phyloP scores from a whole-genome alignment of 345 rosid species.

The Ailanthus altissimus region DNA sequence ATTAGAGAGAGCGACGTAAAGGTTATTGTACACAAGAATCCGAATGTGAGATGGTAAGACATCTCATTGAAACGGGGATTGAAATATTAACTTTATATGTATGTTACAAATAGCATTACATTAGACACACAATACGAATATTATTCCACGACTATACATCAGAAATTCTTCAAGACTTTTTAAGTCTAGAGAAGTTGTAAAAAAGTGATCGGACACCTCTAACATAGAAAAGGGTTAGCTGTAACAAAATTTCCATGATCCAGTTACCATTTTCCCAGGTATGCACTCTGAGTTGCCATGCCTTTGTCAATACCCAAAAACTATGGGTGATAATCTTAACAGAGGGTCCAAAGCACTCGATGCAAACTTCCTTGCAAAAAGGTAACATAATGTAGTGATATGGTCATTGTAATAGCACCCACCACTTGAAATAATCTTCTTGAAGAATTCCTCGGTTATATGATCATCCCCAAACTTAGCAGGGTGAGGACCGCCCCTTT shows the following conservation, averaged over 20 bases:
- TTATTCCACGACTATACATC: no score
- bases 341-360: conserved; percentile 76
- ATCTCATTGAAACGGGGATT: background rate
- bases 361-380: conserved; percentile 84
- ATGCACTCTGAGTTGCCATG: background rate
- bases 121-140: background rate
- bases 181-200: background rate
- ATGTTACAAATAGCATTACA: background rate
- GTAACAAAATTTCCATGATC: background rate
- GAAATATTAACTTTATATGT: background rate
- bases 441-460: conserved; percentile 54
- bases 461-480: conserved; percentile 72
- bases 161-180: background rate
- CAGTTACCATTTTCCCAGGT: background rate
- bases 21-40: background rate
- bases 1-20: background rate
- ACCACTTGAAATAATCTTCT: conserved; percentile 43
- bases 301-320: conserved; percentile 45
- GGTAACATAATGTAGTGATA: conserved; percentile 48
- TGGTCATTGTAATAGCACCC: conserved; percentile 60
- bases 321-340: conserved; percentile 47
- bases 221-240: background rate
- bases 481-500: conserved; percentile 92
- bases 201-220: background rate
- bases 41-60: background rate